Conservation (phyloP, 2,329 filamentous ascomycete genomes). For the Pseudohalonectria lignicola region DNA sequence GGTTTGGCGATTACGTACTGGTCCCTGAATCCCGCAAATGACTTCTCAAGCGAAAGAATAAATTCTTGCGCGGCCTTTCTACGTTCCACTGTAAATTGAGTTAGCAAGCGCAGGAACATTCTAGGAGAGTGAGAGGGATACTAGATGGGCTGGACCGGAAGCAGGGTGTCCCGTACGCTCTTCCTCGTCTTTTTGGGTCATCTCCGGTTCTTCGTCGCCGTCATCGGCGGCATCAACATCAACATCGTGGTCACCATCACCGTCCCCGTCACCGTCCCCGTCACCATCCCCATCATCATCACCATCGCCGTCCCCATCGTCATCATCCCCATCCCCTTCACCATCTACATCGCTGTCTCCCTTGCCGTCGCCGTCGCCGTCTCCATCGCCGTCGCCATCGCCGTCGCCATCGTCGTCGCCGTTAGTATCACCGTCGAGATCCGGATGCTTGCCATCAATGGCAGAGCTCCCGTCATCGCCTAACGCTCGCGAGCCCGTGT, state of each 20-base stretch:
- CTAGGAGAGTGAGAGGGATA: not conserved
- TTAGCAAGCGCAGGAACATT: constrained; percentile 3
- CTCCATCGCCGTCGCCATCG: not conserved
- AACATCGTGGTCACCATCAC: constrained; percentile 21
- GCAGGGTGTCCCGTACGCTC: no score
- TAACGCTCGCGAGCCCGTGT: no score
- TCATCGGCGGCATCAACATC: constrained; percentile 43
- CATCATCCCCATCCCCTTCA: not conserved
- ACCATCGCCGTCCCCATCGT: not conserved
- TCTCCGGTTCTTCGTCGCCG: constrained; percentile 48
- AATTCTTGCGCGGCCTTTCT: constrained; percentile 74
- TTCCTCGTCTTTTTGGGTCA: constrained; percentile 51
- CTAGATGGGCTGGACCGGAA: no score
- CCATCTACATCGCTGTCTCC: not conserved
- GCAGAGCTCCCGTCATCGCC: no score
- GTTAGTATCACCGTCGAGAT: not conserved
- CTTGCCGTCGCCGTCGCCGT: not conserved
- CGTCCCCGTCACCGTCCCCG: constrained; percentile 11
- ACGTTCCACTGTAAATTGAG: constrained; percentile 49
- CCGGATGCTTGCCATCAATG: no score
- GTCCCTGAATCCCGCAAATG: constrained; percentile 78
- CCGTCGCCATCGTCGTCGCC: not conserved
- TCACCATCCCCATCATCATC: constrained; percentile 9
- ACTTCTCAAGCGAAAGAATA: constrained; percentile 70
- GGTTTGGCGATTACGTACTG: constrained; percentile 38